Evolutionary conservation across 2,329 filamentous ascomycete species (phyloP), one percentile per base, ranked within the genome.

Genomic region (Phyllosticta capitalensis): DNA sequence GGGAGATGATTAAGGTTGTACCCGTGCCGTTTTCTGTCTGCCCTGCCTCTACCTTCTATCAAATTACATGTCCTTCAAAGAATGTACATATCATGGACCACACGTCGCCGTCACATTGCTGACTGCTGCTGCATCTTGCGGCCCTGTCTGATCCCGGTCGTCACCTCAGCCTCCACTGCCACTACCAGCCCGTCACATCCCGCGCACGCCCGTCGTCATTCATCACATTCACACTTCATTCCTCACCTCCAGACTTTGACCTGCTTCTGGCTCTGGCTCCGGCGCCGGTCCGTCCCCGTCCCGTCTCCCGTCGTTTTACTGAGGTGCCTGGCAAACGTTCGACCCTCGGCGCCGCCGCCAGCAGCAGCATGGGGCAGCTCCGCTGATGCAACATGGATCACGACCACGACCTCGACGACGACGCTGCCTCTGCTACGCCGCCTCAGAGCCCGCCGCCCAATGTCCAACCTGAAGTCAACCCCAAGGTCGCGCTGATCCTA

Each of bases 401-500:
- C 56, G 57, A n/a, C n/a, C n/a, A 52, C 53, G 9, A 45, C 45
- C 21, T 50, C 50, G 30, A 51, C 45, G 22, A 54, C 30, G 30
- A 38, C 30, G 12, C 30, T 38, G 30, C 28, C 10, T 24, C 51
- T 24, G 20, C 51, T 26, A 28, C 50, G 45, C 33, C 33, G 49
- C 49, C 49, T n/a, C 19, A 24, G 52, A 22, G 20, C 57, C 10
- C 57, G 21, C 52, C 55, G 14, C 26, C 20, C 52, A 9, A 54
- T 3, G 17, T 54, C 26, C 52, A 19, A n/a, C n/a, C n/a, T 12
- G 9, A 17, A 5, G 17, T 58, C 49, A 56, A 59, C 54, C 56
- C 56, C 22, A 75, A 75, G 63, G 65, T 68, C 7, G 56, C 63
- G 50, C 52, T 63, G 9, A 76, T 81, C 61, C 63, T 68, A 38